These are phyloP conservation scores for Sutorius eximius DNA, from an alignment of 1,284 basidiomycete species.

Conservation along the genomic window DNA sequence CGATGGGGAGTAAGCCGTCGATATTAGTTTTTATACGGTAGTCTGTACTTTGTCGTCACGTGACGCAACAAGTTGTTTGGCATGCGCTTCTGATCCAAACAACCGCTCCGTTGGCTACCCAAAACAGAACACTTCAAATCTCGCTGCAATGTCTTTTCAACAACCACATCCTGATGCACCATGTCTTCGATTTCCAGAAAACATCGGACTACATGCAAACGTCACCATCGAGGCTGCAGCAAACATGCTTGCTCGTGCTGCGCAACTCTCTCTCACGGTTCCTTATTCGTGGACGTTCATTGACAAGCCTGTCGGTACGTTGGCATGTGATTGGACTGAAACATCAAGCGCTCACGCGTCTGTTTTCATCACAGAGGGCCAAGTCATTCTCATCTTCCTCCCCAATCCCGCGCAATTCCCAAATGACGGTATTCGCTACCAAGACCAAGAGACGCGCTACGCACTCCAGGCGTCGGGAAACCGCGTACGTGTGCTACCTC, in stretches of 20 bases:
- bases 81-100: slow-evolving; percentile 31
- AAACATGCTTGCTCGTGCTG: slow-evolving; percentile 58
- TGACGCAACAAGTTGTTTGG: slow-evolving; percentile 25
- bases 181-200: slow-evolving; percentile 68
- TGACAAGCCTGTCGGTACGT: slow-evolving; percentile 68
- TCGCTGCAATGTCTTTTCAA: slow-evolving; percentile 31
- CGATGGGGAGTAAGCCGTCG: slow-evolving; percentile 37
- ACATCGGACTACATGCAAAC: slow-evolving; percentile 53
- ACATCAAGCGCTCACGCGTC: neutral
- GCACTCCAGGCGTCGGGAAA: slow-evolving; percentile 46
- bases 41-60: slow-evolving; percentile 1
- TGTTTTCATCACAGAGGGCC: slow-evolving; percentile 51
- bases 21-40: no score
- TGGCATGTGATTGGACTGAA: neutral
- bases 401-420: slow-evolving; percentile 57
- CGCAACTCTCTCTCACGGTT: slow-evolving; percentile 50
- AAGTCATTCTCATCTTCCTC: slow-evolving; percentile 60
- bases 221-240: slow-evolving; percentile 59
- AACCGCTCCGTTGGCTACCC: slow-evolving; percentile 15
- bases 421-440: slow-evolving; percentile 69
- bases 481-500: slow-evolving; percentile 44
- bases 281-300: slow-evolving; percentile 72
- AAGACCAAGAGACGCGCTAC: slow-evolving; percentile 64
- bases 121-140: slow-evolving; percentile 11
- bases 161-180: slow-evolving; percentile 50